These are phyloP conservation scores for Pycnococcus provasolii DNA, from an alignment of 139 green algal species.

Conservation along the genomic window DNA sequence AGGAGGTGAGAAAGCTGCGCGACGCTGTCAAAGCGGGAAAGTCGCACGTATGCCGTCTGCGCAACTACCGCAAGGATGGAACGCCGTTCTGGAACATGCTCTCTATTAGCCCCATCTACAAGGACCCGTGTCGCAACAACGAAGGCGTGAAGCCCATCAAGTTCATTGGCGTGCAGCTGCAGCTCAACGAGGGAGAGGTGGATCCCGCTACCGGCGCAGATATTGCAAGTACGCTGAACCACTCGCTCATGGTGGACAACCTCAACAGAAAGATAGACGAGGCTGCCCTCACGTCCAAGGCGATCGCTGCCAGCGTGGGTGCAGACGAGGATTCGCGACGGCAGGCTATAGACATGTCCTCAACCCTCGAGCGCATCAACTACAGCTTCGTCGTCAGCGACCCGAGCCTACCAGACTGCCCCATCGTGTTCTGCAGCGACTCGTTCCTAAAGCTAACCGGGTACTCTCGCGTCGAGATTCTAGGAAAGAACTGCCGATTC, in stretches of 20 bases:
- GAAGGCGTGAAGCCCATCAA: constrained; percentile 41
- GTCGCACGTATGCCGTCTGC: constrained; percentile 52
- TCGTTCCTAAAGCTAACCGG: constrained; percentile 74
- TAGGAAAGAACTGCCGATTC: constrained; percentile 87
- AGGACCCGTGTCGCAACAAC: constrained; percentile 34
- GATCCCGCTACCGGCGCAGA: constrained; percentile 17
- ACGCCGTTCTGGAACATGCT: constrained; percentile 95
- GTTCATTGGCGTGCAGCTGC: constrained; percentile 57
- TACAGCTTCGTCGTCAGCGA: constrained; percentile 96
- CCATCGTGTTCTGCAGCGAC: constrained; percentile 71
- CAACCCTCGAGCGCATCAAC: constrained; percentile 95
- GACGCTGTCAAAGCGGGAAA: background rate
- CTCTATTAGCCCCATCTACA: constrained; percentile 84
- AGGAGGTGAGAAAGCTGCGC: background rate
- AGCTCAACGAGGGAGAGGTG: constrained; percentile 86
- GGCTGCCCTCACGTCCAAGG: constrained; percentile 7
- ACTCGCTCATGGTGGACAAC: constrained; percentile 52
- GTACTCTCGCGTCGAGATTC: constrained; percentile 85
- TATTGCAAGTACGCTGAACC: constrained; percentile 28
- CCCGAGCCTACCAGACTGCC: constrained; percentile 88
- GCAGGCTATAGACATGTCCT: constrained; percentile 86
- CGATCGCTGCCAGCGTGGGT: background rate
- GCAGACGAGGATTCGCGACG: constrained; percentile 34
- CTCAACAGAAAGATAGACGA: constrained; percentile 9
- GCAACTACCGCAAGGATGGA: constrained; percentile 87